Base-by-base conservation (phyloP, 2,329 filamentous ascomycete genomes). In the Geosmithia putterillii region DNA sequence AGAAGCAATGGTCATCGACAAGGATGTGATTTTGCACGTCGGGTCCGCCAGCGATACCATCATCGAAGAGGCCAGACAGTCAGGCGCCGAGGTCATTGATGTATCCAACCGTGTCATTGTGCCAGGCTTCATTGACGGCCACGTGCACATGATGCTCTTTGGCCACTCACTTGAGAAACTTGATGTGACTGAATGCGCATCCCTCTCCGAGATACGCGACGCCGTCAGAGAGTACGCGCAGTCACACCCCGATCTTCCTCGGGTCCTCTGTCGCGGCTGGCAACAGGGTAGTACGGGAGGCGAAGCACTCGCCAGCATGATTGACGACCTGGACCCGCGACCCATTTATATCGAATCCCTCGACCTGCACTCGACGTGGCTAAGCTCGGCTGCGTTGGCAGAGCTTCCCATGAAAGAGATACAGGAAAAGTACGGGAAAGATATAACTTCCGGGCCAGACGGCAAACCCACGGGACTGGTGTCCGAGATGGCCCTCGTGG, bases 331-430 rank as follows among this genome's bases (percentile, higher is more conserved):
- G 12, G 73, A 76, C 44, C 57, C 65, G 2, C 57, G 73, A 34
- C 73, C 74, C 1, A 74, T 77, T 21, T 76, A 71, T 44, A 65
- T 77, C 45, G 72, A 77, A 45, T 67, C 70, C 3, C 74, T 74
- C 48, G 72, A 76, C 43, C 55, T 77, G 47, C 73, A 77, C 51
- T 73, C 70, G 0, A 67, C 68, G 1, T 77, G 73, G 73, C 76
- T 72, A 53, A 76, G 70, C 49, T 66, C 61, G 7, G 62, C 67
- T 2, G 74, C 67, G 1, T 51, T 77, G 7, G 48, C 59, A 38
- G 73, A 77, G 52, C 62, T 58, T 2, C 51, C 48, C 41, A 32
- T 43, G 14, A 42, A 36, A 6, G 20, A 35, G 10, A 60, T 67
- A 49, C 54, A 64, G 3, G 65, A 71, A 28, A 73, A 71, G 0